Evolutionary conservation across 768 basidiomycete species (phyloP).

Genomic region (Sarcodon sp.): DNA sequence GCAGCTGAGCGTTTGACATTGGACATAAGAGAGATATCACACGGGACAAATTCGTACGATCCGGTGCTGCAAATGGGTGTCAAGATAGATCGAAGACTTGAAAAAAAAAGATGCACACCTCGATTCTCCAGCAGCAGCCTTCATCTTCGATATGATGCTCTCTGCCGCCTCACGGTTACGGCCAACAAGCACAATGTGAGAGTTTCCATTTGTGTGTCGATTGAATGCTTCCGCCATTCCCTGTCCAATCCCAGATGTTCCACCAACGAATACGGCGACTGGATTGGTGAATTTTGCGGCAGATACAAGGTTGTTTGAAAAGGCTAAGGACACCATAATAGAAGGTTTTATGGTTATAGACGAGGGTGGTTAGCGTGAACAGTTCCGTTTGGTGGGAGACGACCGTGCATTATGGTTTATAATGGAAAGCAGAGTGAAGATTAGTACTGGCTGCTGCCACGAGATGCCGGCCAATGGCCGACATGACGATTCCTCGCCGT

Average conservation of each 20-base stretch:
- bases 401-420: neutral
- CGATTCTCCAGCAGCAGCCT: neutral
- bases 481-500: too few species aligned
- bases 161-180: conserved; percentile 37
- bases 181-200: conserved; percentile 38
- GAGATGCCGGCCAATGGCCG: too few species aligned
- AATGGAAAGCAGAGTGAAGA: too few species aligned
- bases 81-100: too few species aligned
- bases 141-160: conserved; percentile 22
- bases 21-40: conserved; percentile 39
- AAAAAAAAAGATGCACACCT: conserved; percentile 18
- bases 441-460: too few species aligned
- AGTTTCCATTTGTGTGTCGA: conserved; percentile 29
- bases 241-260: conserved; percentile 22
- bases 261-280: conserved; percentile 20
- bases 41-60: conserved; percentile 34
- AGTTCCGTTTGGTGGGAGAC: too few species aligned
- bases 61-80: conserved; percentile 8
- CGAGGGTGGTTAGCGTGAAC: too few species aligned
- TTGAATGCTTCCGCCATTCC: conserved; percentile 36
- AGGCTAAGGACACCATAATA: too few species aligned
- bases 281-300: conserved; percentile 3
- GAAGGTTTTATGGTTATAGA: too few species aligned
- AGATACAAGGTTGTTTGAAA: too few species aligned
- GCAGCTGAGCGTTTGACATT: conserved; percentile 27